Percentiles rank a stretch among this genome's conserved stretches.
Evolutionary conservation across 345 rosid genomes (phyloP).

Genomic region (Citrus sp.): DNA sequence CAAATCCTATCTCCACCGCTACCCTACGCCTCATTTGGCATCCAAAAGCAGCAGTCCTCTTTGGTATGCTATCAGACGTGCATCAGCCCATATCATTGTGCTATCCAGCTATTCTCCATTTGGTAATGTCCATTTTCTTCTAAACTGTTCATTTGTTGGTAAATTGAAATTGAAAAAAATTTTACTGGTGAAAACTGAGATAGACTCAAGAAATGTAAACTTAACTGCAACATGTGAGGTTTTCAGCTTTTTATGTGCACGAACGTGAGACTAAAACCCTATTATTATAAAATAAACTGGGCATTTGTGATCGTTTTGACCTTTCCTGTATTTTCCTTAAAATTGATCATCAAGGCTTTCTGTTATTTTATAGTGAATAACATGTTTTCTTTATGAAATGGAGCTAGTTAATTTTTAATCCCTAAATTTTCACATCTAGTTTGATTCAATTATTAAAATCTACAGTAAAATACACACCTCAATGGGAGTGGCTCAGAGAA

Average conservation of each 20-base stretch:
- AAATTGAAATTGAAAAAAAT: not conserved
- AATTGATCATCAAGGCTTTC: not conserved
- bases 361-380: not conserved
- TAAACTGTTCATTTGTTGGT: slow-evolving; percentile 6
- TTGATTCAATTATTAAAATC: slow-evolving; percentile 14
- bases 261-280: not conserved
- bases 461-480: slow-evolving; percentile 90
- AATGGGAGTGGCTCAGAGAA: slow-evolving; percentile 69
- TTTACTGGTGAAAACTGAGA: not conserved
- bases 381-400: not conserved
- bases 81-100: slow-evolving; percentile 91
- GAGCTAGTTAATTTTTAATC: not conserved
- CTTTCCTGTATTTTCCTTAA: not conserved
- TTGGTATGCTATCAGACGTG: slow-evolving; percentile 88
- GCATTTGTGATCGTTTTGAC: not conserved
- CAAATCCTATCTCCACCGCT: slow-evolving; percentile 75
- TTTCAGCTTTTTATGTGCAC: not conserved
- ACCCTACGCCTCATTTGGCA: slow-evolving; percentile 77
- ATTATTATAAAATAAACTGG: not conserved
- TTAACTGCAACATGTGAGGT: not conserved
- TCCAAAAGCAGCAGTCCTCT: slow-evolving; percentile 80
- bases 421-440: not conserved
- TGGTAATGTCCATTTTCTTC: slow-evolving; percentile 47
- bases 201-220: not conserved
- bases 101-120: slow-evolving; percentile 95